These are phyloP conservation scores for Aurifilum marmelostoma DNA, from an alignment of 2,329 filamentous ascomycete genomes.

Conservation along the genomic window DNA sequence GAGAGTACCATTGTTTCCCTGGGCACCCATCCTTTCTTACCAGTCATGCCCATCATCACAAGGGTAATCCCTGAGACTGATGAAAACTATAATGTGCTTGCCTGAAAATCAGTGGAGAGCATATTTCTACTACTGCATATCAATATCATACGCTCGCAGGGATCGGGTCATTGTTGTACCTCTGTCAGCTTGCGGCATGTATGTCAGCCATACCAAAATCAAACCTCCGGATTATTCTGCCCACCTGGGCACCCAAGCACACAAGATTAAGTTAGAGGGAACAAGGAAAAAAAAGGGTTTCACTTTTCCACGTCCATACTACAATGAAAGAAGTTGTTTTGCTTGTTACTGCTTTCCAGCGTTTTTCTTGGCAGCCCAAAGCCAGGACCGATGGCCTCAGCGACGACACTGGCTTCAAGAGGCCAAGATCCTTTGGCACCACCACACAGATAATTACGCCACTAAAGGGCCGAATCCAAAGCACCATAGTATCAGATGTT, in stretches of 20 bases:
- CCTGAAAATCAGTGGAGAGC: neutral
- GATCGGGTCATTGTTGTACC: neutral
- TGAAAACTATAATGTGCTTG: neutral
- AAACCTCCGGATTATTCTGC: no score
- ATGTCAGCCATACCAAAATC: neutral
- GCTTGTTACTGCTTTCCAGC: no score
- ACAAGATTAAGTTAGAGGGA: no score
- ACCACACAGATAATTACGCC: neutral
- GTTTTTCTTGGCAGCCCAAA: neutral
- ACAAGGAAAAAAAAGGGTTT: no score
- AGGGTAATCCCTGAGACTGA: no score
- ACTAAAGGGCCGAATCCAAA: neutral
- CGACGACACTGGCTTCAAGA: neutral
- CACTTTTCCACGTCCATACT: no score
- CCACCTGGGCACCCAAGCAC: no score
- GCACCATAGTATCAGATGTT: neutral
- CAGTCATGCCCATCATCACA: neutral
- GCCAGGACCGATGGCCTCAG: neutral
- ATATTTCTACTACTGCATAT: neutral
- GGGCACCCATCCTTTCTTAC: neutral
- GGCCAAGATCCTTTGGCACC: neutral
- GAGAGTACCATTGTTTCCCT: neutral
- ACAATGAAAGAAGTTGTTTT: no score
- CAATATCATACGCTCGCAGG: neutral
- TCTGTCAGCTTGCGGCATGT: neutral